Base-by-base conservation (phyloP, 768 basidiomycete species). In the Boletus rex-veris region DNA sequence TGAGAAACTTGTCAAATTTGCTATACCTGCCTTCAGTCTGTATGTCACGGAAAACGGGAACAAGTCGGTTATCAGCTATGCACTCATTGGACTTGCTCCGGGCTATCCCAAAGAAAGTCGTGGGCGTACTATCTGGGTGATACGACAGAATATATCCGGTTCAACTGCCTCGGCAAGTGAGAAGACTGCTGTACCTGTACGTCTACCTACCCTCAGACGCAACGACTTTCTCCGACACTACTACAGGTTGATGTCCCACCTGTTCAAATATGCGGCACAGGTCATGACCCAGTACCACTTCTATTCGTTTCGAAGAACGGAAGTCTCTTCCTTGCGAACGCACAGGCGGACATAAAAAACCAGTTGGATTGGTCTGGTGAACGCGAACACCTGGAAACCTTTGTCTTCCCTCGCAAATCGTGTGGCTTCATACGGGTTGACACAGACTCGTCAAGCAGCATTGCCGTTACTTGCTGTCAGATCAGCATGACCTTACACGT, bases 1-100 rank as follows among this genome's bases (percentile, higher is more conserved):
- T 4, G 84, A 85, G 4, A 82, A 86, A n/a, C 79, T 81, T 2
- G 80, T 81, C 8, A 67, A 70, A 2, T 90, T 88, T 66, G 69
- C 81, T 9, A 82, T 79, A 60, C 77, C 87, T 19, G 76, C 86
- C 5, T 68, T 84, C 21, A 80, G 80, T 37, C 59, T 71, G 28
- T 66, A 64, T 52, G 63, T 68, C 52, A 47, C 64, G 47, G 64
- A 75, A 51, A 64, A 73, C 37, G 69, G 65, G 16, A 54, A 52
- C 56, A 71, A 45, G 59, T 67, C 64, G 30, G 80, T 77, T 58
- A 71, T 77, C 18, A 88, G 81, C 11, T 90, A 84, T 61, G 77
- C 79, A 1, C 77, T 77, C 24, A 71, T 87, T 43, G 71, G 73
- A 24, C 66, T 74, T 4, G 78, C 80, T 19, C 71, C 82, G 7